Evolutionary conservation across 805 yeast genomes (phyloP).

Genomic region (Yueomyces sp.): DNA sequence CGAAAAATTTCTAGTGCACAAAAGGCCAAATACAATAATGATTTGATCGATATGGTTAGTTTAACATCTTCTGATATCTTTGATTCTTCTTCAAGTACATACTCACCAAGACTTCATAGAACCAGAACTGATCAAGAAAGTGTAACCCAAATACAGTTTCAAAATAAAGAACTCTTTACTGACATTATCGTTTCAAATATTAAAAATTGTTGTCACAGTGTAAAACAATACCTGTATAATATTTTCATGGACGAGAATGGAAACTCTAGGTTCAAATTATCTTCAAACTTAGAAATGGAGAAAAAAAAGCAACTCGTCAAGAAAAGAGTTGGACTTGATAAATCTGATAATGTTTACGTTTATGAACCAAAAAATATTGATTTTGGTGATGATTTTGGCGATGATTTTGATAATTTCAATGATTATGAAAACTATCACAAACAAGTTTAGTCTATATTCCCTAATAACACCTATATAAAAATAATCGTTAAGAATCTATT

Average conservation of each 20-base stretch:
- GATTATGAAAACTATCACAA: too few relatives aligned
- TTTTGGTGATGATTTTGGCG: constrained; percentile 23
- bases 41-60: background rate
- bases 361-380: constrained; percentile 31
- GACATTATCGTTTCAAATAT: background rate
- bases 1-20: background rate
- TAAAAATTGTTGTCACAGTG: background rate
- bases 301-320: constrained; percentile 10
- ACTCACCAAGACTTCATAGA: background rate
- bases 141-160: constrained; percentile 10
- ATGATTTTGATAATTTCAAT: background rate
- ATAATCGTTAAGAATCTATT: too few relatives aligned
- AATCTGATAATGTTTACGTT: constrained; percentile 27
- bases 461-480: too few relatives aligned
- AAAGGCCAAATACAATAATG: background rate
- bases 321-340: constrained; percentile 15
- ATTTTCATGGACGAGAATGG: constrained; percentile 21
- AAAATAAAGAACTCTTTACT: constrained; percentile 2
- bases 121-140: constrained; percentile 6
- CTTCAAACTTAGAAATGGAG: constrained; percentile 27
- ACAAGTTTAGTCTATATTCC: too few relatives aligned
- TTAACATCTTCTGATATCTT: background rate
- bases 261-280: constrained; percentile 39
- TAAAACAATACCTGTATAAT: background rate
- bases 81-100: constrained; percentile 1